Evolutionary conservation across 768 basidiomycete species (phyloP).

Genomic region (Calvatia gigantea): DNA sequence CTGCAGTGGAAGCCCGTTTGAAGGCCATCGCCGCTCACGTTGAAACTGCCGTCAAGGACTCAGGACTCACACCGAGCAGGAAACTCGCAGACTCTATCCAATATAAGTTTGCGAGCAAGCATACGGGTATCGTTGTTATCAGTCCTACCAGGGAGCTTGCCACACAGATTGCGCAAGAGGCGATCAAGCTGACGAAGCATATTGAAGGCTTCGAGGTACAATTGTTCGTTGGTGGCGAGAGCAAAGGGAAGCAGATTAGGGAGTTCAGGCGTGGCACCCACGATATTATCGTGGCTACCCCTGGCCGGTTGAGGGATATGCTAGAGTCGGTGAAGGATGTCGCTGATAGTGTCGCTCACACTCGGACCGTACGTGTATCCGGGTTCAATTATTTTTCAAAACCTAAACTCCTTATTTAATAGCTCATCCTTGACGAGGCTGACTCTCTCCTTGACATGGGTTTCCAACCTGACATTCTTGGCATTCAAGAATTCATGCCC

Average conservation of each 20-base stretch:
- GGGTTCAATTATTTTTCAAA: not conserved
- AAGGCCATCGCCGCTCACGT: conserved; percentile 48
- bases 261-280: conserved; percentile 60
- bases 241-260: conserved; percentile 61
- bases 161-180: conserved; percentile 85
- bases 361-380: conserved; percentile 50
- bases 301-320: conserved; percentile 81
- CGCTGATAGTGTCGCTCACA: conserved; percentile 43
- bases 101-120: conserved; percentile 35
- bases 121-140: conserved; percentile 76
- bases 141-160: conserved; percentile 90
- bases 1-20: conserved; percentile 76
- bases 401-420: not conserved
- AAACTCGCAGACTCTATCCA: conserved; percentile 27
- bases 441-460: conserved; percentile 92
- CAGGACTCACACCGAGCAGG: conserved; percentile 33
- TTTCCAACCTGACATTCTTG: conserved; percentile 82
- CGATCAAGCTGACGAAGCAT: conserved; percentile 57
- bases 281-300: conserved; percentile 87
- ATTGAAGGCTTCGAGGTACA: conserved; percentile 65
- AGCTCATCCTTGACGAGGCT: conserved; percentile 92
- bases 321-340: conserved; percentile 58
- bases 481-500: conserved; percentile 63
- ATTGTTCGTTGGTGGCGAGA: conserved; percentile 75
- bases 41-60: conserved; percentile 36